A percentile compares a stretch with the other conserved stretches of the same genome.
Evolutionary conservation across 2,329 filamentous ascomycete species (phyloP).

Genomic region (Zarea fungicola): DNA sequence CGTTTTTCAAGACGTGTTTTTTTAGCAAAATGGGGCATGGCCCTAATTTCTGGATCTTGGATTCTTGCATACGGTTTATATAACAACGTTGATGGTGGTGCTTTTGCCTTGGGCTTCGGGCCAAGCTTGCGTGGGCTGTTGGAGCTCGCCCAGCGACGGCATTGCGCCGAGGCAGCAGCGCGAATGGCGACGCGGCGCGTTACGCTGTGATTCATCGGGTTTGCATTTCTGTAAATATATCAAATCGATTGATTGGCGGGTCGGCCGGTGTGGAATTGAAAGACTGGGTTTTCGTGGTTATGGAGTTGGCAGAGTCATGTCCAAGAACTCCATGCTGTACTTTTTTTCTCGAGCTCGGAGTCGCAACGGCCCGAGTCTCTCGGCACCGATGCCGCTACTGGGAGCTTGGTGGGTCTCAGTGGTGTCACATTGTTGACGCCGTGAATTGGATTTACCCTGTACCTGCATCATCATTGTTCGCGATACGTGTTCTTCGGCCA

Average conservation of each 20-base stretch:
- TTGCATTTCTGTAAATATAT: constrained; percentile 4
- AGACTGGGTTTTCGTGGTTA: neutral
- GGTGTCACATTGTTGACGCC: neutral
- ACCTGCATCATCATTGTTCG: constrained; percentile 3
- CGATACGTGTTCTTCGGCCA: too few species aligned
- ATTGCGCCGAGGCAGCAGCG: constrained; percentile 17
- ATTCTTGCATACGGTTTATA: constrained; percentile 26
- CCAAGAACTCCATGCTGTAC: neutral
- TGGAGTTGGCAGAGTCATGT: neutral
- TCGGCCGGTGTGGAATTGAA: neutral
- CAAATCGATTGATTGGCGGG: neutral
- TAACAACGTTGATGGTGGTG: constrained; percentile 18
- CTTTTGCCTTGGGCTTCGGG: constrained; percentile 19
- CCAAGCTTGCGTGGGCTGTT: constrained; percentile 17
- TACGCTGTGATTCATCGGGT: constrained; percentile 25
- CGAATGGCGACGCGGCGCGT: constrained; percentile 23
- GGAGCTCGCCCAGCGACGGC: constrained; percentile 26
- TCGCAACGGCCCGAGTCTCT: constrained; percentile 7
- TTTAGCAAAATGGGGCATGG: neutral
- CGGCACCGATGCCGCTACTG: constrained; percentile 2
- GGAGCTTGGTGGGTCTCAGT: constrained; percentile 1
- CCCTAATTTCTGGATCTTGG: neutral
- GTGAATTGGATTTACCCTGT: constrained; percentile 4
- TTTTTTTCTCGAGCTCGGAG: constrained; percentile 7
- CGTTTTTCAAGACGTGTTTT: neutral